Conservation (phyloP, 2,329 filamentous ascomycete genomes). For the Penicillium sp. region DNA sequence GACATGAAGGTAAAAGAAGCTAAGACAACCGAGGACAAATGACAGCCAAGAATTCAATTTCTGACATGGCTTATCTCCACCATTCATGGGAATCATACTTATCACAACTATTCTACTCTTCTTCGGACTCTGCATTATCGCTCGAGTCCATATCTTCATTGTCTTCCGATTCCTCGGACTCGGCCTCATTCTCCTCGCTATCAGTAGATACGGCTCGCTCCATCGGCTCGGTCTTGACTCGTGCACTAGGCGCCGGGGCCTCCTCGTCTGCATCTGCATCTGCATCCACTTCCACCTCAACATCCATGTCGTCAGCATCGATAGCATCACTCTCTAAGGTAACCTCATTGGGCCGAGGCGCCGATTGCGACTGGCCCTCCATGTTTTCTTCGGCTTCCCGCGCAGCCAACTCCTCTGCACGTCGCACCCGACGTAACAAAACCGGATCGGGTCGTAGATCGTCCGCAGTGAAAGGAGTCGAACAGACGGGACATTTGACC, state of each 20-base stretch:
- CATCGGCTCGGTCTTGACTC: constrained; percentile 12
- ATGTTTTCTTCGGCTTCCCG: constrained; percentile 34
- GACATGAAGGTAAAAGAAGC: background rate
- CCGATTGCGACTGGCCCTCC: constrained; percentile 15
- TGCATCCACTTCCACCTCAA: constrained; percentile 19
- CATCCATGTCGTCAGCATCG: constrained; percentile 22
- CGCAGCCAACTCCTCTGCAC: constrained; percentile 29
- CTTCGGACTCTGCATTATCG: background rate
- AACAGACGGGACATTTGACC: constrained; percentile 46
- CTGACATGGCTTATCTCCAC: background rate
- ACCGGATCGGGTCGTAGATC: constrained; percentile 44
- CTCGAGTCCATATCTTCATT: background rate
- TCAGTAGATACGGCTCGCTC: background rate
- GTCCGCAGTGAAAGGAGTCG: constrained; percentile 33
- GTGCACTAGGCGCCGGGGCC: background rate
- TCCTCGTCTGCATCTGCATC: constrained; percentile 3
- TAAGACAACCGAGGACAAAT: background rate
- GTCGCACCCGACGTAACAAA: constrained; percentile 39
- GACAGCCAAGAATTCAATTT: background rate
- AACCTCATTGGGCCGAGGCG: constrained; percentile 23
- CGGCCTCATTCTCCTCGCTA: constrained; percentile 11
- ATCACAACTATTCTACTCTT: background rate
- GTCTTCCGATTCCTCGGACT: background rate
- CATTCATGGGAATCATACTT: background rate
- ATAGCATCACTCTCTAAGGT: constrained; percentile 33